Evolutionary conservation across 805 yeast species (phyloP), one percentile per base, ranked within the genome.

Genomic region (Cyberlindnera euphorbiiphila): DNA sequence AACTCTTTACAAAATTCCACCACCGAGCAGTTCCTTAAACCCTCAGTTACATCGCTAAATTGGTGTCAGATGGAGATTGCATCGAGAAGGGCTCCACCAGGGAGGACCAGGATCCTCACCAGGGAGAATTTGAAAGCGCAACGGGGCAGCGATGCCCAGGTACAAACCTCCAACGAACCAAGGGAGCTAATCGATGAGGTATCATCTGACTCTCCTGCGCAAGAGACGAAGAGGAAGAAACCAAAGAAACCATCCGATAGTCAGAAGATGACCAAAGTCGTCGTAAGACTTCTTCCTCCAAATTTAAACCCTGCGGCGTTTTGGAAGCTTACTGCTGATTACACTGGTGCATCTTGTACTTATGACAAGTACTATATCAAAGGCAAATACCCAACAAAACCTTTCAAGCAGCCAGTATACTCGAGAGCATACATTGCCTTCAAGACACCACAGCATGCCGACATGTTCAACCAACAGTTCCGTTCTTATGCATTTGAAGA

Each of bases 241-340:
- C 13, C 8, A 21, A 29, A 9, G 57, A 49, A 2, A 28, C n/a
- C n/a, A n/a, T n/a, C n/a, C n/a, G n/a, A n/a, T n/a, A n/a, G n/a
- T n/a, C n/a, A n/a, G n/a, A n/a, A n/a, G n/a, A n/a, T n/a, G n/a
- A n/a, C 43, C n/a, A 54, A 54, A 30, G 41, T 68, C 3, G 58
- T 55, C 0, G 53, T 72, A 3, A 60, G 78, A 36, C 50, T 65
- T 7, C 51, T 74, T 10, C 78, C 78, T 3, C 74, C 78, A 3
- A 43, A 49, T 14, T 46, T 69, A 13, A 31, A 42, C 2, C 54
- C 59, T 16, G 49, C 44, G 1, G 54, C 50, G 6, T 68, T 70
- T 29, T 54, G 52, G 43, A 28, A 38, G 6, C 48, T 45, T 11
- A 37, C 58, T 6, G 34, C 47, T 16, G 39, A 46, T 1, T 44